A percentile compares a stretch with the other conserved stretches of the same genome.
These are phyloP conservation scores for Bullera alba DNA, from an alignment of 768 basidiomycete species.

Conservation along the genomic window DNA sequence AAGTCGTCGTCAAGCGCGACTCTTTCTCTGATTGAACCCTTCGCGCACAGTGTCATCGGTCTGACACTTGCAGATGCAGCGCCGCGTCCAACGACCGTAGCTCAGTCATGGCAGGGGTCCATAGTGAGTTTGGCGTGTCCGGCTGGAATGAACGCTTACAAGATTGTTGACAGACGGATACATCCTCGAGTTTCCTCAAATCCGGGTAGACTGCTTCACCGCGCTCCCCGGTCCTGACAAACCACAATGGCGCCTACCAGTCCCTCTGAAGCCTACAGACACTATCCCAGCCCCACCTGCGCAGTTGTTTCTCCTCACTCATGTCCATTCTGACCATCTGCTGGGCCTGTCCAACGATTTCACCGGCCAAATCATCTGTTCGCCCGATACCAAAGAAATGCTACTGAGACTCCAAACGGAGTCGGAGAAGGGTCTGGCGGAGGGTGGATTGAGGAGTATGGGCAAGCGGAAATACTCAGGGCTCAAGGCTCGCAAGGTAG, in stretches of 20 bases:
- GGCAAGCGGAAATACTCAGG: conserved; percentile 14
- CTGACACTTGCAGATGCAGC: no score
- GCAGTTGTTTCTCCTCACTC: conserved; percentile 68
- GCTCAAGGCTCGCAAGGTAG: conserved; percentile 10
- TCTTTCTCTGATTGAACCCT: no score
- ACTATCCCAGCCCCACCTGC: conserved; percentile 27
- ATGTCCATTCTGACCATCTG: conserved; percentile 86
- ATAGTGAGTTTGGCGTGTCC: no score
- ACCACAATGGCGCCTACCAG: conserved; percentile 7
- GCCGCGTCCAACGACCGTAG: no score
- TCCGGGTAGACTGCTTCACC: conserved; percentile 81
- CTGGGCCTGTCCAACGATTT: conserved; percentile 69
- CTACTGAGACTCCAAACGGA: conserved; percentile 65
- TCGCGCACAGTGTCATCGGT: no score
- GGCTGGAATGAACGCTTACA: no score
- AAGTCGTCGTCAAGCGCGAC: no score
- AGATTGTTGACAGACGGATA: conserved; percentile 60
- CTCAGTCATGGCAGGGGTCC: no score
- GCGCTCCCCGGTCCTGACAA: conserved; percentile 35
- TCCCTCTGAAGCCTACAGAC: background rate
- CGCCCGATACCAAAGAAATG: conserved; percentile 78
- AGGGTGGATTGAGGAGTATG: conserved; percentile 13
- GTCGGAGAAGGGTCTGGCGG: conserved; percentile 4
- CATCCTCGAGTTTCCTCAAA: conserved; percentile 63
- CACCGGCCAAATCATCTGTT: conserved; percentile 66